Evolutionary conservation across 163 green algal genomes (phyloP).

Genomic region (Chlamydomonas reinhardtii): DNA sequence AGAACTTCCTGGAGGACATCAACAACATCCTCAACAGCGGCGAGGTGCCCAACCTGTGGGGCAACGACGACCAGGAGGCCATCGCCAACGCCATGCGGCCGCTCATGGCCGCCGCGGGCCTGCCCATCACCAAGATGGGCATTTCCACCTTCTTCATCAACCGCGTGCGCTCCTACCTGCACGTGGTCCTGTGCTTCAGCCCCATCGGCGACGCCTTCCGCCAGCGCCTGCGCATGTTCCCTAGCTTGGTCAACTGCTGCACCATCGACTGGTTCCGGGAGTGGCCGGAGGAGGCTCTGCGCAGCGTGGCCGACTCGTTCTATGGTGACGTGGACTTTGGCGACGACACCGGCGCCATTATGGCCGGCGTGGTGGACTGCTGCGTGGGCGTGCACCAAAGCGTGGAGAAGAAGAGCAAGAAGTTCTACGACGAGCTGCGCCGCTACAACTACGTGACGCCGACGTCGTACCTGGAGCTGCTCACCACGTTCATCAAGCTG

Average conservation of each 20-base stretch:
- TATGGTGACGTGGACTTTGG: slow-evolving; percentile 65
- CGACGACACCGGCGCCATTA: slow-evolving; percentile 43
- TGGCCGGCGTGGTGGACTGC: slow-evolving; percentile 69
- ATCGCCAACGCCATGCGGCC: slow-evolving; percentile 76
- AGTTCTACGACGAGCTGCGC: slow-evolving; percentile 81
- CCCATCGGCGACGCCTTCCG: slow-evolving; percentile 88
- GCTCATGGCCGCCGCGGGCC: slow-evolving; percentile 68
- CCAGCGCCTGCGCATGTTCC: slow-evolving; percentile 90
- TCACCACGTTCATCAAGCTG: slow-evolving; percentile 87
- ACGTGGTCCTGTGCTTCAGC: slow-evolving; percentile 89
- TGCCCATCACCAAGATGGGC: slow-evolving; percentile 75
- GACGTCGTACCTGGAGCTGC: slow-evolving; percentile 87
- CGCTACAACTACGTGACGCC: slow-evolving; percentile 87
- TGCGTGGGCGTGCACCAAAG: slow-evolving; percentile 84
- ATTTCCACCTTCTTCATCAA: slow-evolving; percentile 80
- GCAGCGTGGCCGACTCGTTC: slow-evolving; percentile 74
- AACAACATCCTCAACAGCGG: slow-evolving; percentile 89
- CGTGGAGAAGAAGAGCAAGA: slow-evolving; percentile 74
- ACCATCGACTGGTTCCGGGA: slow-evolving; percentile 92
- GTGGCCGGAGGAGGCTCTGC: slow-evolving; percentile 86
- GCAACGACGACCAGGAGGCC: slow-evolving; percentile 79
- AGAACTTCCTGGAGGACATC: slow-evolving; percentile 85
- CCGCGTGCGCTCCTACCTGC: slow-evolving; percentile 77
- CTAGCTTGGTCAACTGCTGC: slow-evolving; percentile 90
- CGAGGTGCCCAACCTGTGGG: slow-evolving; percentile 81